Conservation (phyloP, 768 basidiomycete species). For the Omphalotus guepiniiformis region DNA sequence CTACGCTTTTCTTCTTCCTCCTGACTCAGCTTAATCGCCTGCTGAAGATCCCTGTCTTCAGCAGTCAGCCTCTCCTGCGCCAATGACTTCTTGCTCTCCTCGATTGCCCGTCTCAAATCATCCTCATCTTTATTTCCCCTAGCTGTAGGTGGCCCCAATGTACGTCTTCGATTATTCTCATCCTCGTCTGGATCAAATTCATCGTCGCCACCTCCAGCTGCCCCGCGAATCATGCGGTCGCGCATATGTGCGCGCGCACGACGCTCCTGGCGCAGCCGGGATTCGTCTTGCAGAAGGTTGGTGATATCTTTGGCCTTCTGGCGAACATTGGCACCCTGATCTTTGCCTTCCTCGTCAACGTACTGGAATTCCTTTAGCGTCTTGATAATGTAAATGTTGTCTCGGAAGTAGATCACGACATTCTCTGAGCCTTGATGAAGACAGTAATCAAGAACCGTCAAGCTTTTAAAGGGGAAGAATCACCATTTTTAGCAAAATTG, state of each 20-base stretch:
- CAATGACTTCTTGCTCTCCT: conserved; percentile 76
- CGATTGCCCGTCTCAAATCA: conserved; percentile 81
- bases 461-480: conserved; percentile 43
- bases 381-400: conserved; percentile 97
- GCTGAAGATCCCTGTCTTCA: conserved; percentile 80
- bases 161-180: conserved; percentile 31
- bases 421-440: conserved; percentile 97
- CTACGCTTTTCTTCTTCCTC: conserved; percentile 84
- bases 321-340: conserved; percentile 96
- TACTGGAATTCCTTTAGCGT: conserved; percentile 99
- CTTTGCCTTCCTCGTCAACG: conserved; percentile 91
- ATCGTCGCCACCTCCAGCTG: conserved; percentile 36
- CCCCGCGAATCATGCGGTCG: conserved; percentile 83
- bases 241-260: conserved; percentile 85
- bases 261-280: conserved; percentile 81
- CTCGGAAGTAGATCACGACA: conserved; percentile 96
- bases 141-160: conserved; percentile 7
- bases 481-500: neutral
- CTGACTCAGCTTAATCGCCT: conserved; percentile 81
- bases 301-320: conserved; percentile 99
- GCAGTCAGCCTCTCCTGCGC: conserved; percentile 66
- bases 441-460: conserved; percentile 93
- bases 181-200: conserved; percentile 43
- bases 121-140: conserved; percentile 60
- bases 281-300: conserved; percentile 83